These are phyloP conservation scores for Aspergillus transmontanensis DNA, from an alignment of 2,329 filamentous ascomycete genomes.

Conservation along the genomic window DNA sequence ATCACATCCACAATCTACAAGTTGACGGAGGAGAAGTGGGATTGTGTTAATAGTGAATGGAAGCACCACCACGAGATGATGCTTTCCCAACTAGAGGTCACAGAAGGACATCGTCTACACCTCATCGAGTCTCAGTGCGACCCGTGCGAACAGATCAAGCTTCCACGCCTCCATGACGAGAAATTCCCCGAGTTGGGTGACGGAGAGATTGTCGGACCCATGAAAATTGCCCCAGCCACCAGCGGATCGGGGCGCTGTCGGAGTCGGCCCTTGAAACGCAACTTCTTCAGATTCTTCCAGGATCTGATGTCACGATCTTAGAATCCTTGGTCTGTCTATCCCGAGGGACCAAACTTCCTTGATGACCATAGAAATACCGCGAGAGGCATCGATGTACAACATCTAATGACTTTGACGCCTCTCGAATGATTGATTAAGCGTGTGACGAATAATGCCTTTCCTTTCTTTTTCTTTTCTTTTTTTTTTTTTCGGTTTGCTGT, in stretches of 20 bases:
- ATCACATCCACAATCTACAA: constrained; percentile 85
- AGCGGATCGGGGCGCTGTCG: constrained; percentile 47
- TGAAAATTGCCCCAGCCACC: constrained; percentile 58
- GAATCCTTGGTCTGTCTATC: constrained; percentile 2
- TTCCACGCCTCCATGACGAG: constrained; percentile 54
- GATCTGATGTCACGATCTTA: constrained; percentile 42
- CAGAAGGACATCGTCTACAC: constrained; percentile 39
- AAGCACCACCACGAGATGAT: constrained; percentile 68
- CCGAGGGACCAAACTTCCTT: neutral
- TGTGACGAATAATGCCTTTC: constrained; percentile 37
- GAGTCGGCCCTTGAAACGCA: constrained; percentile 43
- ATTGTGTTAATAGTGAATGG: constrained; percentile 76
- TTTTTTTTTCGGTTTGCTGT: constrained; percentile 11
- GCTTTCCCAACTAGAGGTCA: constrained; percentile 51
- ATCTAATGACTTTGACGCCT: constrained; percentile 21
- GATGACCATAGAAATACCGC: constrained; percentile 32
- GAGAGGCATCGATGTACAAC: constrained; percentile 28
- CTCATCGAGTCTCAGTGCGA: constrained; percentile 42
- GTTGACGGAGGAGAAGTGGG: constrained; percentile 87
- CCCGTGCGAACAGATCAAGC: constrained; percentile 54
- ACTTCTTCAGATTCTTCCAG: constrained; percentile 48
- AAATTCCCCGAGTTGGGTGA: constrained; percentile 90
- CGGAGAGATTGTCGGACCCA: constrained; percentile 90
- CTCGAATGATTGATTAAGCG: constrained; percentile 23
- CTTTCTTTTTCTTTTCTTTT: constrained; percentile 12